Conservation (phyloP, 2,329 filamentous ascomycete genomes). For the Didymella arachidicola region DNA sequence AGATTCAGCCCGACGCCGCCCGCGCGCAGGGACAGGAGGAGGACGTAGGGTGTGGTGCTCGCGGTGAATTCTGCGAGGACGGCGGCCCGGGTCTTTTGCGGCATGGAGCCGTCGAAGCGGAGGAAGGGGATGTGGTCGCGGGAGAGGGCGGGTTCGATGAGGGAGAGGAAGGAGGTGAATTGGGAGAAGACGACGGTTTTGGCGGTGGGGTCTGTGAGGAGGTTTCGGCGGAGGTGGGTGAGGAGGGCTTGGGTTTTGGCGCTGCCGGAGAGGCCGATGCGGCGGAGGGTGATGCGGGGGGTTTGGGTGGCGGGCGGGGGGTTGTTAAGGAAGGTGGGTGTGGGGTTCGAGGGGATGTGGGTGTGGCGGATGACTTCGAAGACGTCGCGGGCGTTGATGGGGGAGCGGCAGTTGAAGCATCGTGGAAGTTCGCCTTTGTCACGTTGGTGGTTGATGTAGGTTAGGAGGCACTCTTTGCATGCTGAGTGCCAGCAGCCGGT, state of each 20-base stretch:
- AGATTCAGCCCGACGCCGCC: constrained; percentile 95
- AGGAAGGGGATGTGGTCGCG: constrained; percentile 77
- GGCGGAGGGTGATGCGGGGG: constrained; percentile 66
- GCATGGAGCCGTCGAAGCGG: constrained; percentile 91
- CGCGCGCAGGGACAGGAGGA: constrained; percentile 85
- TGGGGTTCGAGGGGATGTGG: constrained; percentile 58
- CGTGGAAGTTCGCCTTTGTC: constrained; percentile 77
- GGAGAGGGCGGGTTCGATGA: constrained; percentile 82
- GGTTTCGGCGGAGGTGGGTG: constrained; percentile 73
- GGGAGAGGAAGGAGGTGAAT: constrained; percentile 93
- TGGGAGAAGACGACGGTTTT: constrained; percentile 97
- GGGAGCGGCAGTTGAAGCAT: constrained; percentile 90
- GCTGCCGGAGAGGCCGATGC: constrained; percentile 74
- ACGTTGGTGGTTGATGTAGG: constrained; percentile 86
- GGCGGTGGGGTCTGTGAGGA: constrained; percentile 69
- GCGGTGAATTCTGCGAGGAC: constrained; percentile 76
- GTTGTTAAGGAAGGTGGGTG: constrained; percentile 49
- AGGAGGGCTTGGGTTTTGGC: constrained; percentile 88
- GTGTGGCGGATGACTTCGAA: constrained; percentile 92
- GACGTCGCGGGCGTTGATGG: constrained; percentile 81
- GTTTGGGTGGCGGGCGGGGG: constrained; percentile 40
- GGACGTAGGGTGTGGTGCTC: constrained; percentile 68
- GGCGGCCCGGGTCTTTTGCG: constrained; percentile 81
- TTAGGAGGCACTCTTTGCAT: constrained; percentile 90
- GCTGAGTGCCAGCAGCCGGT: constrained; percentile 98